Evolutionary conservation across 1,139 yeast genomes (phyloP), one percentile per base, ranked within the genome.

Genomic region (Pneumocystis canis): DNA sequence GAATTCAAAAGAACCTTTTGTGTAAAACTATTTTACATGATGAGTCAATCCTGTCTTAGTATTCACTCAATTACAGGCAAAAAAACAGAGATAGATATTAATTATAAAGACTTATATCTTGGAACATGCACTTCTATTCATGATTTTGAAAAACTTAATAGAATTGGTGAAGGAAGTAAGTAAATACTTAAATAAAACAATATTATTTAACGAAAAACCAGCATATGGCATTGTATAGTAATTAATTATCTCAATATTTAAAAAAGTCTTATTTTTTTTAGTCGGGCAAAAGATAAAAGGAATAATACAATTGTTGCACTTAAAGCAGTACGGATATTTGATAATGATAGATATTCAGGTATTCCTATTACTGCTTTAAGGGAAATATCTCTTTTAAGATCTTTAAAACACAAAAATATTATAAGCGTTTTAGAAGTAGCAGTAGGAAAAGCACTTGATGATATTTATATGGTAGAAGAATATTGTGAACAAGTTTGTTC

Each of bases 331-430:
- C 73, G 94, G 67, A 77, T 87, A 67, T 63, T 63, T 59, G 64
- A 60, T n/a, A 92, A 87, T 70, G 76, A 82, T n/a, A 94, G 86
- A 72, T 76, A 86, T 63, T 95, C 87, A 71, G 95, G 95, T 0
- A 63, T 87, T 71, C 95, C 95, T 2, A 85, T 86, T 31, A 87
- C 95, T 0, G 89, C 95, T 0, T 82, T 85, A 71, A 76, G 95
- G 69, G 95, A 87, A 73, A 85, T 86, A 62, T 83, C 87, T 64
- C 74, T 87, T 20, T 74, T 87, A 59, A 92, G 86, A 71, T 82
- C 88, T 16, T 84, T 86, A 70, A 82, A 84, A 67, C 92, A 87
- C 71, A 79, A 79, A 14, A 86, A 87, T 71, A 80, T 87, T 25
- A 84, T 87, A 35, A 83, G 87, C 0, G 76, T 87, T 61, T 73